These are phyloP conservation scores for Diospyros lotus DNA, from an alignment of 148 eudicot species.

Conservation along the genomic window DNA sequence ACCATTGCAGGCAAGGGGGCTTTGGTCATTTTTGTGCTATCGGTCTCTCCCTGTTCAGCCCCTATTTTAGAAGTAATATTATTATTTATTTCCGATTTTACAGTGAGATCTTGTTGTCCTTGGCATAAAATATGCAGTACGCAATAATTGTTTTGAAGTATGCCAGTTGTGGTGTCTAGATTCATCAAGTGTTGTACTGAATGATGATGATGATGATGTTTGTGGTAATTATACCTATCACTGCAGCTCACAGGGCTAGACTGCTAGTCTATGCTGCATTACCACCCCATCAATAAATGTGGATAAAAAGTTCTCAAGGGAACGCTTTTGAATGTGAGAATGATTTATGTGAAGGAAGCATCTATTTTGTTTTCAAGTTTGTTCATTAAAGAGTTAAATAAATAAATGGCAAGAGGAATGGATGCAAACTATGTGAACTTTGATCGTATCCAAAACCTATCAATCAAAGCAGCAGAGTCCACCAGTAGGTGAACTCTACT, in stretches of 20 bases:
- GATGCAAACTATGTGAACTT: not conserved
- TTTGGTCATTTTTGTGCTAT: too few relatives aligned
- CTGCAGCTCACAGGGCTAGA: not conserved
- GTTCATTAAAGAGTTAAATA: too few relatives aligned
- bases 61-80: not conserved
- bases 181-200: not conserved
- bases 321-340: too few relatives aligned
- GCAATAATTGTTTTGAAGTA: constrained; percentile 2
- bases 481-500: not conserved
- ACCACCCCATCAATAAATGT: not conserved
- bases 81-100: too few relatives aligned
- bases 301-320: too few relatives aligned
- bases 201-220: not conserved
- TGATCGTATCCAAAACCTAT: not conserved
- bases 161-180: not conserved
- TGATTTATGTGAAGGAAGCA: too few relatives aligned
- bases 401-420: too few relatives aligned
- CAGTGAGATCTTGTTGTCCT: not conserved
- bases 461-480: not conserved
- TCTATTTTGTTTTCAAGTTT: too few relatives aligned
- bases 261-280: not conserved
- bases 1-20: too few relatives aligned
- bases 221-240: not conserved
- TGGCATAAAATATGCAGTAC: not conserved
- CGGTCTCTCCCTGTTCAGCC: not conserved